A percentile compares a stretch with the other conserved stretches of the same genome.
Evolutionary conservation across 495 filamentous ascomycete species (phyloP).

Genomic region (Lichina pygmaea): DNA sequence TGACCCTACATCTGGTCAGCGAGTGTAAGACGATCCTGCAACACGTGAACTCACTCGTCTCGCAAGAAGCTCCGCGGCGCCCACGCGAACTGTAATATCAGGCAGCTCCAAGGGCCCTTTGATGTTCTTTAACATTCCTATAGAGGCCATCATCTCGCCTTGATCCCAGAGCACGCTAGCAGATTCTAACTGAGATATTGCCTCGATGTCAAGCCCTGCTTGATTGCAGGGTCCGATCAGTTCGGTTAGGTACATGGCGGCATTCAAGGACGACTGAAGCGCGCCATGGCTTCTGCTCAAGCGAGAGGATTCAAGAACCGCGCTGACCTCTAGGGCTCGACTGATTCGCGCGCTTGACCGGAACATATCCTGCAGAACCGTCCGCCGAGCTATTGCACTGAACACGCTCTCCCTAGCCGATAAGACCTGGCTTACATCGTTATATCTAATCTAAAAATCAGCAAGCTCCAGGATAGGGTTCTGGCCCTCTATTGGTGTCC

Average conservation of each 20-base stretch:
- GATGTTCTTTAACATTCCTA: conserved; percentile 59
- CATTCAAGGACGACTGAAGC: conserved; percentile 61
- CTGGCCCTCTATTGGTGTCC: too few species aligned
- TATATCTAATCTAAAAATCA: conserved; percentile 24
- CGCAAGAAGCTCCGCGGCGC: conserved; percentile 55
- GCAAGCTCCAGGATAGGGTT: too few species aligned
- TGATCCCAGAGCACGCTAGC: conserved; percentile 88
- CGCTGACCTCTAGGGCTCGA: conserved; percentile 44
- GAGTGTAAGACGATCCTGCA: background rate
- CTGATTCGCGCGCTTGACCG: conserved; percentile 29
- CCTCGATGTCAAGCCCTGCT: conserved; percentile 47
- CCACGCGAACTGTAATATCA: conserved; percentile 46
- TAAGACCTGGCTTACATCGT: conserved; percentile 56
- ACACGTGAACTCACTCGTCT: conserved; percentile 33
- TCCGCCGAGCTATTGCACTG: conserved; percentile 45
- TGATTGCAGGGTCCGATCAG: conserved; percentile 37
- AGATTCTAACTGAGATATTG: conserved; percentile 45
- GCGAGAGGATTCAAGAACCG: conserved; percentile 42
- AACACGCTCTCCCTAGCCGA: conserved; percentile 61
- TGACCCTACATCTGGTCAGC: conserved; percentile 26
- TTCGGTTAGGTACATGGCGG: conserved; percentile 52
- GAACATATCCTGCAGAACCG: conserved; percentile 28
- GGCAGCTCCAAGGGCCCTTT: conserved; percentile 31
- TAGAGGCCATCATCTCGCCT: conserved; percentile 74
- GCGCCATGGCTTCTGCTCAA: conserved; percentile 54